Base-by-base conservation (phyloP, 768 basidiomycete species). In the Termitomyces sp. region DNA sequence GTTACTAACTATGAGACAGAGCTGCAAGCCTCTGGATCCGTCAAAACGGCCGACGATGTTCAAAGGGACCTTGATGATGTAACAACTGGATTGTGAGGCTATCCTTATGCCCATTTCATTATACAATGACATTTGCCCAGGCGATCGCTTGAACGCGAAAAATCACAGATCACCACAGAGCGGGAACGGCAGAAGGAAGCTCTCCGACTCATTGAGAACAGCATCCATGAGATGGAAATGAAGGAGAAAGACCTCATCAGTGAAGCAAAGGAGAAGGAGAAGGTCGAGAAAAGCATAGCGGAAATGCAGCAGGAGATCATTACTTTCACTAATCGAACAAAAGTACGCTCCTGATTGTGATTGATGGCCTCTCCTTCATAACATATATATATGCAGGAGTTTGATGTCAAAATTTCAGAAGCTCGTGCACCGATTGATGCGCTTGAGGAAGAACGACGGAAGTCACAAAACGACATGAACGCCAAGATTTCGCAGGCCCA, bases 1-100 rank as follows among this genome's bases (percentile, higher is more conserved):
- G 83, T 90, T 49, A 63, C 71, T 9, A 75, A 78, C 51, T 76
- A 94, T 49, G 92, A 97, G 72, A 75, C 76, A 51, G 85, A 90
- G 51, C 80, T 99, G 16, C 75, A 81, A 20, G 74, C 81, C 7
- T 87, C 87, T 2, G 96, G 95, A 2, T 90, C 89, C 38, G 82
- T 84, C 15, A 92, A 87, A 73, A 94, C 95, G 1, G 83, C 85
- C 0, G 91, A 94, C 50, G 94, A 96, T 51, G 89, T 98, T 16
- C 91, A 98, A 71, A 75, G 67, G 28, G 89, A 97, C 68, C 78
- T 97, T 7, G 85, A 90, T 58, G 74, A 75, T 1, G 70, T 96
- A 24, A 78, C 81, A 1, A 76, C 75, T 16, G 80, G 89, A 62
- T 78, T 94, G 95, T 96, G 67, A 69, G 86, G 73, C 28, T 48